Evolutionary conservation across 2,329 filamentous ascomycete genomes (phyloP).

Genomic region (Laburnicola sp.): DNA sequence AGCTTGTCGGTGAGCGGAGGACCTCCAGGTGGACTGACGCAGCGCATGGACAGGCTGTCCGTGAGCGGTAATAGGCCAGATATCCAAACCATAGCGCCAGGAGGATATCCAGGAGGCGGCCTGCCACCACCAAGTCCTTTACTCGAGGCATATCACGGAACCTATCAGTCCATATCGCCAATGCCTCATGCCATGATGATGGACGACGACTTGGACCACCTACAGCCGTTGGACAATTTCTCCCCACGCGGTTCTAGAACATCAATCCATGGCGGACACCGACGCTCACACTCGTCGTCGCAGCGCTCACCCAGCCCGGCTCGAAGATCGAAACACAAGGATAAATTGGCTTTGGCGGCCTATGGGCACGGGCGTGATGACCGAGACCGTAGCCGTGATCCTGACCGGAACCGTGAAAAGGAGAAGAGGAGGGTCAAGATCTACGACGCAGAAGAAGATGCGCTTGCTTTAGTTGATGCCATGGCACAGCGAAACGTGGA

Average conservation of each 20-base stretch:
- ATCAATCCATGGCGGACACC: slow-evolving; percentile 29
- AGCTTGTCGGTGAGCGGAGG: slow-evolving; percentile 32
- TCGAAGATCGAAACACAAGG: slow-evolving; percentile 29
- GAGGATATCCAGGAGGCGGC: slow-evolving; percentile 30
- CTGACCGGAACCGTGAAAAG: slow-evolving; percentile 29
- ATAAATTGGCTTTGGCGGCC: slow-evolving; percentile 41
- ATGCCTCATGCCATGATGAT: slow-evolving; percentile 82
- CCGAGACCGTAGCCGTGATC: slow-evolving; percentile 15
- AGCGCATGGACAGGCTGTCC: slow-evolving; percentile 52
- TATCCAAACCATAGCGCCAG: slow-evolving; percentile 41
- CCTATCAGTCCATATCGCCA: slow-evolving; percentile 90
- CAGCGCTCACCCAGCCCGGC: slow-evolving; percentile 38
- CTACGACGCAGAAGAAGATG: slow-evolving; percentile 81
- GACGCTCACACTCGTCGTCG: slow-evolving; percentile 35
- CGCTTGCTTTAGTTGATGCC: slow-evolving; percentile 72
- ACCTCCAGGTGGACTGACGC: slow-evolving; percentile 42
- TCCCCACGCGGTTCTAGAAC: slow-evolving; percentile 37
- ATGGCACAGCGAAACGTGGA: slow-evolving; percentile 65
- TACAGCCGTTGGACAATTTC: slow-evolving; percentile 38
- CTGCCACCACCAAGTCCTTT: slow-evolving; percentile 77
- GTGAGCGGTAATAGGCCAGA: slow-evolving; percentile 52
- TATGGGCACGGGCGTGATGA: slow-evolving; percentile 34
- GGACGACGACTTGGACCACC: slow-evolving; percentile 55
- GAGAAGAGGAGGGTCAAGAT: slow-evolving; percentile 67
- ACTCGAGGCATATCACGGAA: slow-evolving; percentile 88